Base-by-base conservation (phyloP, 306 rosid species). In the Ziziphus jujuba region DNA sequence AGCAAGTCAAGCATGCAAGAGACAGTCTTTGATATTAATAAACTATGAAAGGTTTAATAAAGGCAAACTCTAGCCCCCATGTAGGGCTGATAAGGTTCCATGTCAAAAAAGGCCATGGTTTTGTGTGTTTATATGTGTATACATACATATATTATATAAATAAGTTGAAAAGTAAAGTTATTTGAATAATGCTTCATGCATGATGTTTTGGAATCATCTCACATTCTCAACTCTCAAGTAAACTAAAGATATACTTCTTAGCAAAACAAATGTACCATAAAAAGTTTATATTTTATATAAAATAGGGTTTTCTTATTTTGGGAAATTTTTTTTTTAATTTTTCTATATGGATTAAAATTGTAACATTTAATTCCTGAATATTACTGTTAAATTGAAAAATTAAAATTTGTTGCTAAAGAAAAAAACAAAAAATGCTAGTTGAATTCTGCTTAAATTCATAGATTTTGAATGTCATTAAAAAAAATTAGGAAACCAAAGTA, bases 171-270 rank as follows among this genome's bases (percentile, higher is more conserved):
- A 13, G 59, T 59, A 1, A 36, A 75, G 25, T 36, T 63, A 51
- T 58, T 63, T 48, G 61, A 70, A 72, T 75, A 73, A 76, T 72
- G 72, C 69, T 77, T 77, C 80, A 82, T 63, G 84, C 81, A 80
- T 83, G 84, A 82, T 79, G 80, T 5, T 57, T 33, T 11, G 69
- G 81, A 82, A 77, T 85, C 82, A 72, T 70, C 75, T 83, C 86
- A 80, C 91, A 72, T 83, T 86, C 82, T 82, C 63, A 63, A 65
- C n/a, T n/a, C n/a, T n/a, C n/a, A n/a, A n/a, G 76, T 69, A 57
- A 33, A 5, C 28, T 3, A 1, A 36, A 8, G 9, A n/a, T 58
- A 19, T n/a, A n/a, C n/a, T n/a, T n/a, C n/a, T n/a, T n/a, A n/a
- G n/a, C n/a, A n/a, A n/a, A n/a, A n/a, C n/a, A n/a, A n/a, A n/a